A percentile compares a stretch with the other conserved stretches of the same genome.
These are phyloP conservation scores for Solanum sejunctum DNA, from an alignment of 257 asterid genomes.

Conservation along the genomic window DNA sequence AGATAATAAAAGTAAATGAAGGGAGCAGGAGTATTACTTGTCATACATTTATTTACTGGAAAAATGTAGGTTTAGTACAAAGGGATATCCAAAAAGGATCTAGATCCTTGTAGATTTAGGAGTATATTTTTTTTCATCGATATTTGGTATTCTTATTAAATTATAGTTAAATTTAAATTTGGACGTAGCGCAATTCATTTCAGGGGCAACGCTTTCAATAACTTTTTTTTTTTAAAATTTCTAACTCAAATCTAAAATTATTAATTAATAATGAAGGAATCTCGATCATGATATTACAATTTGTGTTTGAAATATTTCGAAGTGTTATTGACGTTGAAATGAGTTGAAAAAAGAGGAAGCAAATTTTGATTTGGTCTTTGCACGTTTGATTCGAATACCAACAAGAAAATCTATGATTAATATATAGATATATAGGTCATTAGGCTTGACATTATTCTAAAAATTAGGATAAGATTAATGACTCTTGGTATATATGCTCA, in stretches of 20 bases:
- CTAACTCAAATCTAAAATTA: fast-evolving
- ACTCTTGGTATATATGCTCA: background rate
- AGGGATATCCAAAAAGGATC: background rate
- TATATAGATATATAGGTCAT: background rate
- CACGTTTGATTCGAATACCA: background rate
- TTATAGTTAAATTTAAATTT: fast-evolving
- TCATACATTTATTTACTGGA: background rate
- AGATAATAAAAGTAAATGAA: no score
- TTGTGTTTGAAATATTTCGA: background rate
- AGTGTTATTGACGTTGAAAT: background rate
- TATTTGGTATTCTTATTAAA: no score
- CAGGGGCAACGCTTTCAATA: no score
- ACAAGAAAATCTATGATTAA: background rate
- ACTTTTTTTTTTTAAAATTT: no score
- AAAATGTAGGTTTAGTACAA: background rate
- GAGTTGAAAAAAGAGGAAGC: background rate
- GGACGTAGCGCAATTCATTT: no score
- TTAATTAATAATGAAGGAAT: no score
- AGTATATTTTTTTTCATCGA: background rate
- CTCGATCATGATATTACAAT: background rate
- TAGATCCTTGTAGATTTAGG: background rate
- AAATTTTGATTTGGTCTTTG: background rate
- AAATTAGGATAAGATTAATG: background rate
- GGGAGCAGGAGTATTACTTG: background rate
- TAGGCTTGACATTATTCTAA: background rate